These are phyloP conservation scores for Fistulinella prunicolor DNA, from an alignment of 768 basidiomycete genomes.

Conservation along the genomic window DNA sequence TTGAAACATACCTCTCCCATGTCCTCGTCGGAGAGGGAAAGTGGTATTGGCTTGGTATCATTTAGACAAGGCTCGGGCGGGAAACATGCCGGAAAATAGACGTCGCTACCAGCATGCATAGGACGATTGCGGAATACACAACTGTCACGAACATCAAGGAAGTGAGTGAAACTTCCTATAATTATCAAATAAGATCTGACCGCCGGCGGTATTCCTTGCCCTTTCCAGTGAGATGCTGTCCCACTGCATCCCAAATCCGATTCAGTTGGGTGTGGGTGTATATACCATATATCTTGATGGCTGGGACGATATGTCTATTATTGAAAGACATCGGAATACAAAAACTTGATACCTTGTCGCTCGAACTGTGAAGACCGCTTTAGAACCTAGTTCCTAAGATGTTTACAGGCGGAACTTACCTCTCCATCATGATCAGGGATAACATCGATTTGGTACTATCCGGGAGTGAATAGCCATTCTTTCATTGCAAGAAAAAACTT, in stretches of 20 bases:
- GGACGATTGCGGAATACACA: constrained; percentile 44
- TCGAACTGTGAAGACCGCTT: constrained; percentile 32
- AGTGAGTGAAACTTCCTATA: background rate
- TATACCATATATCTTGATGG: constrained; percentile 48
- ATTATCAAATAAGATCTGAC: constrained; percentile 27
- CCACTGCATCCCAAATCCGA: constrained; percentile 46
- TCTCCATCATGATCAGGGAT: constrained; percentile 35
- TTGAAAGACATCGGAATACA: background rate
- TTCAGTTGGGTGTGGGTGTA: constrained; percentile 48
- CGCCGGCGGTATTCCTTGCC: constrained; percentile 54
- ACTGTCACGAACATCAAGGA: constrained; percentile 24
- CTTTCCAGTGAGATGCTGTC: constrained; percentile 38
- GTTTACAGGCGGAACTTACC: constrained; percentile 16
- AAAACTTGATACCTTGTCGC: constrained; percentile 33
- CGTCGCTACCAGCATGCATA: constrained; percentile 35
- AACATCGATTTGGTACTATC: constrained; percentile 50
- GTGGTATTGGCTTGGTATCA: constrained; percentile 17
- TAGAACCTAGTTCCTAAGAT: background rate
- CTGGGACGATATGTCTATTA: constrained; percentile 26
- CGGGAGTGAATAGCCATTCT: background rate
- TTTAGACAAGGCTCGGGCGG: constrained; percentile 34
- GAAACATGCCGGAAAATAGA: constrained; percentile 54
- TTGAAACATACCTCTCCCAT: constrained; percentile 41
- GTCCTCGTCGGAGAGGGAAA: constrained; percentile 42
- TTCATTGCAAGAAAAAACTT: constrained; percentile 12